These are phyloP conservation scores for Camellia granthamiana DNA, from an alignment of 148 eudicot species.

Conservation along the genomic window DNA sequence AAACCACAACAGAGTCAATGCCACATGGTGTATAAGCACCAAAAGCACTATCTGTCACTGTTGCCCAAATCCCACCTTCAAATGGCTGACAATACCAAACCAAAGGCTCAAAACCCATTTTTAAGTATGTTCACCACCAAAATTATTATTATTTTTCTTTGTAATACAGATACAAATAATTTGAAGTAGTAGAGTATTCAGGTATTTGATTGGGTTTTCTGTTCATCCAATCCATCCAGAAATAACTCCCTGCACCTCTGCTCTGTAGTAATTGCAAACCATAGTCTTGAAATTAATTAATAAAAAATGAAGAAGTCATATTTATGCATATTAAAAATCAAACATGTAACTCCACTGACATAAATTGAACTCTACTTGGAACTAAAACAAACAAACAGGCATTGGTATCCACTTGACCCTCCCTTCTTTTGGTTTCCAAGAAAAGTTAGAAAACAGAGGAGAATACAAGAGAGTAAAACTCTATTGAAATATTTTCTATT, in stretches of 20 bases:
- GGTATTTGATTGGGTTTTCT: constrained; percentile 1
- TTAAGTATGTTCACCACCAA: not conserved
- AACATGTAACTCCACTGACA: not conserved
- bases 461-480: not conserved
- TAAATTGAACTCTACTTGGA: no score
- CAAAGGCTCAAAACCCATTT: constrained; percentile 43
- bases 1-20: constrained; percentile 43
- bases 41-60: constrained; percentile 42
- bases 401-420: not conserved
- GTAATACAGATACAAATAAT: no score
- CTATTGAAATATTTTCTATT: not conserved
- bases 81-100: constrained; percentile 64
- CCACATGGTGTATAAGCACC: constrained; percentile 66
- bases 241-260: not conserved
- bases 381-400: not conserved
- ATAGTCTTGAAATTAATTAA: not conserved
- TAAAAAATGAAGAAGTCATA: not conserved
- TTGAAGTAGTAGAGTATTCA: not conserved
- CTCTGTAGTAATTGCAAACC: not conserved
- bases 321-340: not conserved
- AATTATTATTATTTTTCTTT: no score
- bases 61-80: constrained; percentile 49
- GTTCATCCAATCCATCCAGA: not conserved
- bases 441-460: not conserved
- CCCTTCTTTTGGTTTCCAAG: not conserved